Percentiles rank a stretch among this genome's conserved stretches.
phyloP scores from a whole-genome alignment of 1,284 basidiomycete species.

The Irpex sp. region DNA sequence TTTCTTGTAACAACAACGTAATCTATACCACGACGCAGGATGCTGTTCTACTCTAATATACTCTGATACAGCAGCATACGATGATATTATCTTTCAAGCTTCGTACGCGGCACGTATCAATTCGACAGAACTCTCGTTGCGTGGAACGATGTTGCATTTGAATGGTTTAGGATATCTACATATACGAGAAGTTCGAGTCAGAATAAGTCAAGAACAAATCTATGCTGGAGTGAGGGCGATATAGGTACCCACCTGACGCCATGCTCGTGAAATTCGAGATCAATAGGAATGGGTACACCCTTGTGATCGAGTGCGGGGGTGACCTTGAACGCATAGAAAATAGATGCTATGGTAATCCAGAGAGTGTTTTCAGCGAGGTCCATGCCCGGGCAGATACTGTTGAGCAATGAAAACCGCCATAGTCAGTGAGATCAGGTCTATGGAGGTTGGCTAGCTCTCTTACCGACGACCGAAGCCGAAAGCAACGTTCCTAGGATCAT shows the following conservation, averaged over 20 bases:
- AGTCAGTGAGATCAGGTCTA: neutral
- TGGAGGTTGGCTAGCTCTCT: neutral
- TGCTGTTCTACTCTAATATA: neutral
- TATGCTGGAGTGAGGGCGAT: neutral
- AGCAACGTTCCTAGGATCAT: neutral
- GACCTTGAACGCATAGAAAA: slow-evolving; percentile 34
- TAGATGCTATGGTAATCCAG: slow-evolving; percentile 25
- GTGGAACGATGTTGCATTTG: neutral
- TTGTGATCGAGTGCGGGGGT: slow-evolving; percentile 30
- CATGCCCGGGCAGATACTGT: slow-evolving; percentile 1
- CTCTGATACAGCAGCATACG: neutral
- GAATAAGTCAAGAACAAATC: neutral
- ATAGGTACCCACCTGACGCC: neutral
- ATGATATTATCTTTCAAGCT: neutral
- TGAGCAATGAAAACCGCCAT: no score
- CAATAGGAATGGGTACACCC: slow-evolving; percentile 17
- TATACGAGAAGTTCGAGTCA: neutral
- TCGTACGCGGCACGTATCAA: neutral
- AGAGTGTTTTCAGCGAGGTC: slow-evolving; percentile 1
- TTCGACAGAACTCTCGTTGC: neutral
- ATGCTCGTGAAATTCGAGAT: neutral
- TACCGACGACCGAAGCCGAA: slow-evolving; percentile 12
- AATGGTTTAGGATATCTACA: slow-evolving; percentile 1
- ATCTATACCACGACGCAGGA: no score
- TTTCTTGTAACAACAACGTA: no score